These are phyloP conservation scores for Haplosporangium sp. DNA, from an alignment of 371 early-diverging fungal species.

Conservation along the genomic window DNA sequence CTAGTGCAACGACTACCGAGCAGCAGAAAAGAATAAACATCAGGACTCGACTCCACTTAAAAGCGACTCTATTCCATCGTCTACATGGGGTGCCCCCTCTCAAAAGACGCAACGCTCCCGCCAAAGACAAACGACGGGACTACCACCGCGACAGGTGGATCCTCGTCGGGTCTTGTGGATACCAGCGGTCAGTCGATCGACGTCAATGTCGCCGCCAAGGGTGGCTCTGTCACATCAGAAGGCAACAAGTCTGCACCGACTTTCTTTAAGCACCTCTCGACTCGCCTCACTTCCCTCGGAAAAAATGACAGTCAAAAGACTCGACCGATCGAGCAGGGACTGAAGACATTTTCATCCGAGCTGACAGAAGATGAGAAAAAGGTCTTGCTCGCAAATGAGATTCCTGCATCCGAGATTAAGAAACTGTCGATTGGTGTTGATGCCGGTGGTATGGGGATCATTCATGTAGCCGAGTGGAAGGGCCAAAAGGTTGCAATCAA, in stretches of 20 bases:
- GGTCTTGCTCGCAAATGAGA: constrained; percentile 31
- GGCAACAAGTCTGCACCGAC: constrained; percentile 1
- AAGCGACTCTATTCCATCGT: neutral
- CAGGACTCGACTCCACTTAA: neutral
- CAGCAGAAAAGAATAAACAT: neutral
- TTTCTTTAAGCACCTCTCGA: constrained; percentile 21
- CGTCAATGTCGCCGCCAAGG: constrained; percentile 11
- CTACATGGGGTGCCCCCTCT: constrained; percentile 39
- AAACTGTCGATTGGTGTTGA: constrained; percentile 45
- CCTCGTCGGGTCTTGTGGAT: constrained; percentile 1
- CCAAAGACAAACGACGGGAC: neutral
- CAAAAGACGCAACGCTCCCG: constrained; percentile 27
- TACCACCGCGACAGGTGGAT: constrained; percentile 2
- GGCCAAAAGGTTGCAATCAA: constrained; percentile 51
- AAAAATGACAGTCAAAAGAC: neutral
- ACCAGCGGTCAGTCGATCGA: neutral
- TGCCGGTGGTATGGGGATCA: constrained; percentile 48
- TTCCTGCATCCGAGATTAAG: constrained; percentile 42
- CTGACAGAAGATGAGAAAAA: constrained; percentile 28
- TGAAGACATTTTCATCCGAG: constrained; percentile 10
- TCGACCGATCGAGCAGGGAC: constrained; percentile 26
- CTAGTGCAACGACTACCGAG: too few relatives aligned
- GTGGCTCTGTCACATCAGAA: neutral
- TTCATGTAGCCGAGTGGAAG: constrained; percentile 46
- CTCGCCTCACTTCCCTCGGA: constrained; percentile 11